Evolutionary conservation across 1,284 basidiomycete genomes (phyloP).

Genomic region (Trichosporon sp.): DNA sequence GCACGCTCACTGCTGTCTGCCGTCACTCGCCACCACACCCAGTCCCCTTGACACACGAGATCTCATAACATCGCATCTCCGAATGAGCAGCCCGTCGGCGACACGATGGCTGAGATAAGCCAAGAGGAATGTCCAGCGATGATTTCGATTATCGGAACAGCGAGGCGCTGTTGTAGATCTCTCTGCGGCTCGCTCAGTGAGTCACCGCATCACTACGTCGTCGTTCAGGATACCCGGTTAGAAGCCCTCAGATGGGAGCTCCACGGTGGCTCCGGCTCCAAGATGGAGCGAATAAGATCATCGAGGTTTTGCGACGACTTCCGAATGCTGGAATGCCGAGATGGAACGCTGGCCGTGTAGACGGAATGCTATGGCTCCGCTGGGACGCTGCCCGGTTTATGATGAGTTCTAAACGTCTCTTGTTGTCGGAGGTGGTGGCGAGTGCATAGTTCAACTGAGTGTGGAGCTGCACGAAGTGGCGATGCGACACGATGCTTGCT

Average conservation of each 20-base stretch:
- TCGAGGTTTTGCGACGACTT: background rate
- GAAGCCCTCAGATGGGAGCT: background rate
- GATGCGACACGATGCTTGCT: no score
- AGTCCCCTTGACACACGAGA: background rate
- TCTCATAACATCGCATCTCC: background rate
- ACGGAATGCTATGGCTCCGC: background rate
- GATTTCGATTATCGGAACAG: conserved; percentile 1
- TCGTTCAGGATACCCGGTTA: background rate
- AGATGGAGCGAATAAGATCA: background rate
- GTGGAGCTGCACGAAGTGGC: background rate
- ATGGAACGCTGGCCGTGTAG: background rate
- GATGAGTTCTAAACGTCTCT: no score
- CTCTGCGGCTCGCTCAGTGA: background rate
- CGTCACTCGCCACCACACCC: background rate
- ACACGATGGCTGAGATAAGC: background rate
- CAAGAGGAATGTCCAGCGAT: background rate
- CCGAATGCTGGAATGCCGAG: background rate
- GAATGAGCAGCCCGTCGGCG: background rate
- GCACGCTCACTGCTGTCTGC: no score
- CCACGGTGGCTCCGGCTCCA: background rate
- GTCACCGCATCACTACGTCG: background rate
- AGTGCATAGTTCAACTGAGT: background rate
- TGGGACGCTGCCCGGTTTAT: background rate
- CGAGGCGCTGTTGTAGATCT: background rate
- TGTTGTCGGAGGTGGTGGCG: background rate